Base-by-base conservation (phyloP, 331 rosid species). In the Arachis monticola region DNA sequence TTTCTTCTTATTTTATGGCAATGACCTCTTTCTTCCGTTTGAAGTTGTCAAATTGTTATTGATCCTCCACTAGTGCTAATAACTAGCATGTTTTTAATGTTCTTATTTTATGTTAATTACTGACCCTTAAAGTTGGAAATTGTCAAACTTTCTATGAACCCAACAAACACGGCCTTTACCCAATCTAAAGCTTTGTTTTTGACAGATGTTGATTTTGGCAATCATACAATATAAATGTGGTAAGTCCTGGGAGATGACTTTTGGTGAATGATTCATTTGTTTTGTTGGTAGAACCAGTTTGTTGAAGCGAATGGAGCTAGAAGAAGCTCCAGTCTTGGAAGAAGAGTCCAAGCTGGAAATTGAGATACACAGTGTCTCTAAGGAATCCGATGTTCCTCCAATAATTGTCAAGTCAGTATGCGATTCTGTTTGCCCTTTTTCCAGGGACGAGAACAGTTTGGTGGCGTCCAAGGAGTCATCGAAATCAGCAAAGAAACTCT, bases 401-500 rank as follows among this genome's bases (percentile, higher is more conserved):
- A 60, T 31, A 70, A 78, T 80, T 40, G 46, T 74, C 1, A 56
- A 44, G 27, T 27, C 78, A 40, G 78, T 82, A 59, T 72, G 88
- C 75, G 38, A 30, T 66, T 87, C 77, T 68, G 67, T 76, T 8
- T 92, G 99, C 74, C 84, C 89, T 56, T 86, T 92, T 79, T 82
- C 91, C 30, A 63, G 64, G 42, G 82, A 69, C 11, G 87, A 90
- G 76, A 67, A 77, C 10, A 72, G 82, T 73, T 71, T 57, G 45
- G 53, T 59, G 52, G 93, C 86, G 70, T 85, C 96, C 2, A 73
- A 56, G 71, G 83, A 88, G 70, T 84, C 88, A 51, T 83, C 90
- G n/a, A 83, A 84, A 22, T 86, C 97, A 0, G 88, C 86, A 2
- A 82, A 51, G 79, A 95, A 95, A 82, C 96, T 95, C 32, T 41